Evolutionary conservation across 2,329 filamentous ascomycete species (phyloP), one percentile per base, ranked within the genome.

Genomic region (Pseudogymnoascus sp.): DNA sequence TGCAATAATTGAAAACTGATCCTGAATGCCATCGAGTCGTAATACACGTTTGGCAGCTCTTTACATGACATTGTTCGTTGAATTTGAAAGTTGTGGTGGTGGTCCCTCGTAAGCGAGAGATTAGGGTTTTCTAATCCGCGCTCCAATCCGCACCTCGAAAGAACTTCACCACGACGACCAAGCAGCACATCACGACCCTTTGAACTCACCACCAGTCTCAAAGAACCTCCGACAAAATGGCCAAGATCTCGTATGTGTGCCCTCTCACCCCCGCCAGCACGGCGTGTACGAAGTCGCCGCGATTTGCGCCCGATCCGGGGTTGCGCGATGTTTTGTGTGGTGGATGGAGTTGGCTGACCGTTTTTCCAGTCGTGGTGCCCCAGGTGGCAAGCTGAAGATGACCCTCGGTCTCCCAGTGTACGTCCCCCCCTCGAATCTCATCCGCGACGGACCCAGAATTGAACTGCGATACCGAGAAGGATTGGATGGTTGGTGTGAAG

Each of bases 301-400:
- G 16, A 63, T 61, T 56, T 61, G 60, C 60, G 60, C 60, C 37
- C 16, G 40, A 22, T 43, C 35, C 35, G 60, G 19, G 16, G 28
- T 56, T 61, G 37, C 35, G 28, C 35, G 60, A 46, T 35, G 40
- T 22, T 43, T 61, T 46, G 60, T 33, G 60, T 33, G 60, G 28
- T 43, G 60, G 60, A 50, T 43, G 16, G 26, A 31, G 40, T 61
- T 38, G 37, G 40, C 37, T 61, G 28, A 50, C 40, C 28, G 60
- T 65, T 43, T 40, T 38, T 69, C 72, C 73, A 88, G 85, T 71
- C 85, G 91, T 87, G 90, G 89, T 90, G 89, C 91, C 86, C 90
- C 93, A 78, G 95, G 95, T 88, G 96, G 96, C 90, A 99, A 99
- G 90, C 90, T 98, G 77, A 98, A 96, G 90, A 99, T 99, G 95